Evolutionary conservation across 306 rosid genomes (phyloP).

Genomic region (Rosa persica): DNA sequence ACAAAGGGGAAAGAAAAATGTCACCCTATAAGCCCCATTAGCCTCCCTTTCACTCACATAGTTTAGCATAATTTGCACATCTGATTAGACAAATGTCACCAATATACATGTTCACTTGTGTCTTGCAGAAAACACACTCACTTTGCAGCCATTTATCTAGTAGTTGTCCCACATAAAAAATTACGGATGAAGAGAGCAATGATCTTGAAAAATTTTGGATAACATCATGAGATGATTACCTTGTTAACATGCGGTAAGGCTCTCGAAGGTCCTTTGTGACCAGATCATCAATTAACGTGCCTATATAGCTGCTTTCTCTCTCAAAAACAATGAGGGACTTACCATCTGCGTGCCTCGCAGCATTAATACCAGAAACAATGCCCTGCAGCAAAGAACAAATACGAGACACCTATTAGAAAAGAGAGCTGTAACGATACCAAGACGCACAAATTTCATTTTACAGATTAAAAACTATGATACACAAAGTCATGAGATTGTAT

Average conservation of each 20-base stretch:
- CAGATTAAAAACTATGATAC: neutral
- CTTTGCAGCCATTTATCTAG: neutral
- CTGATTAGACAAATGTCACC: neutral
- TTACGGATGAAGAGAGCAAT: neutral
- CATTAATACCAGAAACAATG: slow-evolving; percentile 89
- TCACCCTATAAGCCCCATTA: neutral
- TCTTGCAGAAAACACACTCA: neutral
- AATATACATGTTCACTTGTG: neutral
- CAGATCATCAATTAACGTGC: slow-evolving; percentile 83
- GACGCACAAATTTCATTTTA: neutral
- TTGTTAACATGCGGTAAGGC: slow-evolving; percentile 66
- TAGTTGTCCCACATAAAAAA: neutral
- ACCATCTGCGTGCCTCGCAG: slow-evolving; percentile 84
- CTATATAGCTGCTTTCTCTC: slow-evolving; percentile 91
- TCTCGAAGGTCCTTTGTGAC: slow-evolving; percentile 65
- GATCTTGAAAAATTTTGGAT: neutral
- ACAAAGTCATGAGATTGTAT: neutral
- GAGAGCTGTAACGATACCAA: slow-evolving; percentile 20
- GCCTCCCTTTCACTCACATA: neutral
- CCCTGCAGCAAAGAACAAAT: slow-evolving; percentile 47
- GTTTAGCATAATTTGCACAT: neutral
- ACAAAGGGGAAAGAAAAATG: neutral
- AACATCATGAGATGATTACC: slow-evolving; percentile 35
- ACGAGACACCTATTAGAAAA: slow-evolving; percentile 15
- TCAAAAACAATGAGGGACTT: slow-evolving; percentile 85